Base-by-base conservation (phyloP, 768 basidiomycete genomes). In the Psilocybe sp. region DNA sequence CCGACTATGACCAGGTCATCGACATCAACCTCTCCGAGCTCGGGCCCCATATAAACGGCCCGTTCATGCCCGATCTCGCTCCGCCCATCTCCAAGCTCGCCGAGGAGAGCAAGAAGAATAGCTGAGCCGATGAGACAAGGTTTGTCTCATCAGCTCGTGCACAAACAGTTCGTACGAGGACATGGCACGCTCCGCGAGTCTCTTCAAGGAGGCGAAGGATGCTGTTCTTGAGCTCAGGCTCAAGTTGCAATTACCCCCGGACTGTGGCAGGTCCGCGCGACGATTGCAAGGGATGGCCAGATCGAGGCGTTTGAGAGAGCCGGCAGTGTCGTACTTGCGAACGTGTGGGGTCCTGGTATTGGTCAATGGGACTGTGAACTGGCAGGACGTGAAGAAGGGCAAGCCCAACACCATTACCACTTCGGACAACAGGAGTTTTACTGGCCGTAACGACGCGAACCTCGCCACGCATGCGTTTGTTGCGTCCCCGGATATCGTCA, bases 141-240 rank as follows among this genome's bases (percentile, higher is more conserved):
- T 98, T 61, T 92, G 84, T 53, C 86, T 99, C 51, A 98, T 99
- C 68, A 97, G 97, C 46, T 98, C 97, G 41, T 99, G 97, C 86
- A 98, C 97, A 68, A 99, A 99, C 83, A 98, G 96, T 41, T 98
- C 97, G 32, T 99, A 99, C 67, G 97, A 99, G 75, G 97, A 99
- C 73, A 97, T 98, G 96, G 88, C 93, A 34, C 93, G 97, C 66
- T 90, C 96, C 35, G 96, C 93, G 28, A 89, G 89, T 39, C 97
- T 99, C 65, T 93, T 91, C 58, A 80, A 79, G 60, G 86, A 99
- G 69, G 97, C 97, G 52, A 71, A 84, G 44, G 77, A 77, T 5
- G 96, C 96, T 64, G 97, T 97, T 59, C 79, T 98, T 43, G 75
- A 80, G 52, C 80, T 85, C 66, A 90, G 93, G 83, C 91, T 90